These are phyloP conservation scores for Fomitopsis serialis DNA, from an alignment of 768 basidiomycete species.

Conservation along the genomic window DNA sequence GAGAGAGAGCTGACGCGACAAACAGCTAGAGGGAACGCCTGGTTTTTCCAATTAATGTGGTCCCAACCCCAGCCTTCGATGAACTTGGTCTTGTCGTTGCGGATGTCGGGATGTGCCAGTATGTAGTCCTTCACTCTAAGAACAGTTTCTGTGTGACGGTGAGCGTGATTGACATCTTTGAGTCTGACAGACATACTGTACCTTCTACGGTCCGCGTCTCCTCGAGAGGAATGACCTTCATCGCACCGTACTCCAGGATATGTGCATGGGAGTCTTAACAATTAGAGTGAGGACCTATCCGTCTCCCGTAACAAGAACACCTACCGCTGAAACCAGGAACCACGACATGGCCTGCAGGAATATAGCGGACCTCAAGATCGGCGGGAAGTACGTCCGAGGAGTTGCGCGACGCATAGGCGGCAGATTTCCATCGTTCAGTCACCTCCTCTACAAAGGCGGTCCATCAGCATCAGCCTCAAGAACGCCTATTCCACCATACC, in stretches of 20 bases:
- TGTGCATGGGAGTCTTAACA: constrained; percentile 70
- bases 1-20: constrained; percentile 19
- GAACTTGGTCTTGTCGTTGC: constrained; percentile 50
- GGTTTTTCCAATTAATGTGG: constrained; percentile 67
- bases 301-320: constrained; percentile 20
- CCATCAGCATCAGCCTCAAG: constrained; percentile 1
- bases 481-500: constrained; percentile 33
- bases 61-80: constrained; percentile 89
- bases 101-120: constrained; percentile 48
- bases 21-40: constrained; percentile 67
- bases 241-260: constrained; percentile 73
- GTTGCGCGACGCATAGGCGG: not conserved
- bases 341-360: constrained; percentile 52
- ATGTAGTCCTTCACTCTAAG: constrained; percentile 58
- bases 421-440: constrained; percentile 30
- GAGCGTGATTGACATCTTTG: not conserved
- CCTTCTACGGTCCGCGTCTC: constrained; percentile 57
- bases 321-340: constrained; percentile 71
- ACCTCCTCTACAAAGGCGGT: constrained; percentile 33
- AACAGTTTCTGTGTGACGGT: constrained; percentile 50
- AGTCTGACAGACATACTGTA: constrained; percentile 13
- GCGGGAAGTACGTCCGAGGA: not conserved
- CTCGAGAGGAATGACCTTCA: constrained; percentile 57
- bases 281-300: not conserved
- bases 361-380: constrained; percentile 33